Percentiles rank a stretch among this genome's conserved stretches.
Evolutionary conservation across 306 rosid genomes (phyloP).

Genomic region (Arachis stenosperma): DNA sequence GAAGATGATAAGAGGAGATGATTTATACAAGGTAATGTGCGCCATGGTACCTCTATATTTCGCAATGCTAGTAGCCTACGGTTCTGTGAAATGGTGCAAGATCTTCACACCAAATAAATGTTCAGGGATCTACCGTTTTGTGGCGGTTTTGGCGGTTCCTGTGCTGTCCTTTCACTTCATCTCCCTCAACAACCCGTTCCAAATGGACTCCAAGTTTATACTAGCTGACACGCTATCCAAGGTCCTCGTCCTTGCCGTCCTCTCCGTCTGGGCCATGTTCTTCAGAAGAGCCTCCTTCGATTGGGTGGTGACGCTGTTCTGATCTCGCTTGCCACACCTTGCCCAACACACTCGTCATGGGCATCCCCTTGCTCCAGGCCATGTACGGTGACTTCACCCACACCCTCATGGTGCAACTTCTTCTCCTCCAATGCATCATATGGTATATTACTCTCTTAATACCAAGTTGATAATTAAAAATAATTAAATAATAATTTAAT

Average conservation of each 20-base stretch:
- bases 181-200: conserved; percentile 72
- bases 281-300: conserved; percentile 64
- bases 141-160: conserved; percentile 88
- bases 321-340: conserved; percentile 77
- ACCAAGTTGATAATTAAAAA: no score
- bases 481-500: no score
- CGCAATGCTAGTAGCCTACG: conserved; percentile 88
- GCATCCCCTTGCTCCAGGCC: conserved; percentile 84
- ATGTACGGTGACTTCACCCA: conserved; percentile 83
- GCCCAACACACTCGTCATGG: conserved; percentile 91
- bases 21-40: conserved; percentile 92
- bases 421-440: conserved; percentile 85
- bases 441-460: conserved; percentile 46
- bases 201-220: conserved; percentile 73
- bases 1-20: conserved; percentile 65
- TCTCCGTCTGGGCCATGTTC: conserved; percentile 56
- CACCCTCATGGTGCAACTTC: conserved; percentile 81
- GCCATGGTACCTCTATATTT: conserved; percentile 86
- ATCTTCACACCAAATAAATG: conserved; percentile 78
- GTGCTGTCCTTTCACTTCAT: conserved; percentile 88
- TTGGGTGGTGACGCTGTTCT: conserved; percentile 73
- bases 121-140: conserved; percentile 89
- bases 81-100: conserved; percentile 92
- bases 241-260: conserved; percentile 51
- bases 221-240: conserved; percentile 78